Evolutionary conservation across 305 asterid species (phyloP).

Genomic region (Striga hermonthica): DNA sequence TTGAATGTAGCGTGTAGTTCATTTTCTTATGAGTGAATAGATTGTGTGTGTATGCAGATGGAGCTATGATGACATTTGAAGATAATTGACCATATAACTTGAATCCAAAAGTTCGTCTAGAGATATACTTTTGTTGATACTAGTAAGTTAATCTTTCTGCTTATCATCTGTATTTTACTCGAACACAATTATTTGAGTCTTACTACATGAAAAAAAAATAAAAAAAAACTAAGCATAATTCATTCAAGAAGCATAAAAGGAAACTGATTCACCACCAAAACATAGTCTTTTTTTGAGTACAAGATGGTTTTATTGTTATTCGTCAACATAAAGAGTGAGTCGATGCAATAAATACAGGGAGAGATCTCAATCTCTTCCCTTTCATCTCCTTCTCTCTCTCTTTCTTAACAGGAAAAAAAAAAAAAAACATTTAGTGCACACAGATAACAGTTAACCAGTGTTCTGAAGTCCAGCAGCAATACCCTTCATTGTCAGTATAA

Average conservation of each 20-base stretch:
- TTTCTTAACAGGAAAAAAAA: background rate
- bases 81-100: too few species aligned
- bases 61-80: too few species aligned
- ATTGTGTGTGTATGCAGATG: too few species aligned
- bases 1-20: too few species aligned
- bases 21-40: too few species aligned
- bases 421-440: background rate
- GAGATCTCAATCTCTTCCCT: background rate
- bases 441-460: slow-evolving; percentile 54
- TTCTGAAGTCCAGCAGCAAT: slow-evolving; percentile 97
- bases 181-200: too few species aligned
- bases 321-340: background rate
- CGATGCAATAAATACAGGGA: background rate
- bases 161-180: too few species aligned
- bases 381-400: slow-evolving; percentile 5
- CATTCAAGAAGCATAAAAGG: slow-evolving; percentile 19
- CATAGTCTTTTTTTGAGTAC: background rate
- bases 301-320: background rate
- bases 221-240: slow-evolving; percentile 1
- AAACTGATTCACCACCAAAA: slow-evolving; percentile 1
- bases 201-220: too few species aligned
- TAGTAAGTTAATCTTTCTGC: too few species aligned
- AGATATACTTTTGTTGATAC: too few species aligned
- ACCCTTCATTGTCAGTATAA: slow-evolving; percentile 98
- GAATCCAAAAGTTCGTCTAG: too few species aligned